Percentiles rank a stretch among this genome's conserved stretches.
These are phyloP conservation scores for Boletus sp. DNA, from an alignment of 1,284 basidiomycete species.

Conservation along the genomic window DNA sequence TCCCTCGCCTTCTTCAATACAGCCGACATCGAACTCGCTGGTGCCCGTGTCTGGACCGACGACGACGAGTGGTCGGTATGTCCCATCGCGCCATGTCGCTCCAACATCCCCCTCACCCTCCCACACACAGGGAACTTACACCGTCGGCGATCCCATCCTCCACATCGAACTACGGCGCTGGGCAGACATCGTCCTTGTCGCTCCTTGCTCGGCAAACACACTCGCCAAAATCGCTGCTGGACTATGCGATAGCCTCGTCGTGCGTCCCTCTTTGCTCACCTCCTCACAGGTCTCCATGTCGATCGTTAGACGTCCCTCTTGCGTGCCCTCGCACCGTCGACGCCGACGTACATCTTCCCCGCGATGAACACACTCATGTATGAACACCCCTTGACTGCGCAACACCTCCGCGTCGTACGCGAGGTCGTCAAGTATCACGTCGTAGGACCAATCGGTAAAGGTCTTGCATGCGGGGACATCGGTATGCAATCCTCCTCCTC, in stretches of 20 bases:
- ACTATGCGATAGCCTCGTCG: slow-evolving; percentile 88
- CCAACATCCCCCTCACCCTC: not conserved
- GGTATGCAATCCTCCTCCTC: slow-evolving; percentile 51
- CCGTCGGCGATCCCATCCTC: slow-evolving; percentile 89
- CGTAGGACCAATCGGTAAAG: slow-evolving; percentile 85
- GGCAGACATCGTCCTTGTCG: slow-evolving; percentile 94
- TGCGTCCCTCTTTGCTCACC: slow-evolving; percentile 43
- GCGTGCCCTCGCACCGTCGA: slow-evolving; percentile 81
- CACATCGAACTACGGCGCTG: slow-evolving; percentile 97
- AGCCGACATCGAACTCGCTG: slow-evolving; percentile 54
- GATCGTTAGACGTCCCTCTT: slow-evolving; percentile 84
- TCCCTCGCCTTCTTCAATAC: slow-evolving; percentile 81
- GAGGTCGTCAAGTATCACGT: slow-evolving; percentile 82
- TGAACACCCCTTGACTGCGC: slow-evolving; percentile 87
- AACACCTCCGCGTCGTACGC: slow-evolving; percentile 73
- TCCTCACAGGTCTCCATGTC: not conserved
- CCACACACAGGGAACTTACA: slow-evolving; percentile 51
- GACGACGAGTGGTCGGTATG: slow-evolving; percentile 85
- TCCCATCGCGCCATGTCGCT: not conserved
- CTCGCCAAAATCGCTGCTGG: slow-evolving; percentile 92
- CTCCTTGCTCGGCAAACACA: slow-evolving; percentile 95
- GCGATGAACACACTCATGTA: slow-evolving; percentile 99
- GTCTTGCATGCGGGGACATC: slow-evolving; percentile 90
- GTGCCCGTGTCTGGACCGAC: slow-evolving; percentile 84
- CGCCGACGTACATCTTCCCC: slow-evolving; percentile 89